Evolutionary conservation across 768 basidiomycete genomes (phyloP), one percentile per base, ranked within the genome.

Genomic region (Tylopilus sp.): DNA sequence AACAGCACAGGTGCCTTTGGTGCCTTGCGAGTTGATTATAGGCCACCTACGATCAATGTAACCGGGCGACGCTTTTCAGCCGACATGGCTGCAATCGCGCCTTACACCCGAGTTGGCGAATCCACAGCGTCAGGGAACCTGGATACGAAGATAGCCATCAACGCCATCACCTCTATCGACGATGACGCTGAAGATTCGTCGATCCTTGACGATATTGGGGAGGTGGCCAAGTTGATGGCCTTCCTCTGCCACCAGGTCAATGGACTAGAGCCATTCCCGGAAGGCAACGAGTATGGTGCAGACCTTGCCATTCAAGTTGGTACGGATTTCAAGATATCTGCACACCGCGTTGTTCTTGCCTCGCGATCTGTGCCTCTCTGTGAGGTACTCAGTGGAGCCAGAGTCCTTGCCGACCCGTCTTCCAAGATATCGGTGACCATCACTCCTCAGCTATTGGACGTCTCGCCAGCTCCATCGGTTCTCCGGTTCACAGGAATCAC

Each of bases 1-100:
- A 97, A 90, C 58, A 84, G 81, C 56, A 85, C 89, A 0, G 97
- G 95, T 1, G 89, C 90, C 0, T 95, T 91, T 66, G 93, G 84
- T 3, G 95, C 89, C 2, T 73, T 98, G 30, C 78, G 86, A 15
- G 77, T 86, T 13, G 91, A 95, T 58, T 86, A 82, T 47, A 70
- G 70, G 35, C 82, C 86, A 0, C 71, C 71, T 3, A 69, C 75
- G 4, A 80, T 98, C 43, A 63, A 64, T 0, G 58, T 88, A 6
- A 62, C 64, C 0, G 88, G 91, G 4, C 75, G 77, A 44, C 69
- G 66, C 3, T 70, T 95, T 20, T 72, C 77, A 17, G 78, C 85
- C 41, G 90, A 95, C 64, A 57, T 97, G 44, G 77, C 78, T 4
- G 61, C 66, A 0, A 71, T 93, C 8, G 78, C 82, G 51, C 92